These are phyloP conservation scores for Craterostigma plantagineum DNA, from an alignment of 257 asterid species.

Conservation along the genomic window DNA sequence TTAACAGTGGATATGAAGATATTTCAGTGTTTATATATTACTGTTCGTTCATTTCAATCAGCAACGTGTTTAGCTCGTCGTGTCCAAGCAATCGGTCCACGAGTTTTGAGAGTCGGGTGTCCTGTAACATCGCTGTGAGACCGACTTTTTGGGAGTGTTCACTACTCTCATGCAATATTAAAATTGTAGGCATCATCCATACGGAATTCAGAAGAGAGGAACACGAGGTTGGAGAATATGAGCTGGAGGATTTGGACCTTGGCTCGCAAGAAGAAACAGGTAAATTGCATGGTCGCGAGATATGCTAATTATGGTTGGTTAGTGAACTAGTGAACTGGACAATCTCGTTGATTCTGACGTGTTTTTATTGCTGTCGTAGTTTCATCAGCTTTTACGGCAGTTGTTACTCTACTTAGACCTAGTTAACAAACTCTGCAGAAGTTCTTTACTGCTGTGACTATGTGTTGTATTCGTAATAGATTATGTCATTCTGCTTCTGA, in stretches of 20 bases:
- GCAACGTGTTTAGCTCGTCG: too few species aligned
- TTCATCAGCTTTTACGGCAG: too few species aligned
- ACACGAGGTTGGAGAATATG: slow-evolving; percentile 73
- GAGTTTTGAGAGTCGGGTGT: too few species aligned
- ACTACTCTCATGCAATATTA: neutral
- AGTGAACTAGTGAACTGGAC: slow-evolving; percentile 6
- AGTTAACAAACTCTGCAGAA: neutral
- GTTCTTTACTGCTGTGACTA: neutral
- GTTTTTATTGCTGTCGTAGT: too few species aligned
- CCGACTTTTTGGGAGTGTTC: slow-evolving; percentile 3
- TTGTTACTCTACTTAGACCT: too few species aligned
- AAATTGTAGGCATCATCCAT: slow-evolving; percentile 41
- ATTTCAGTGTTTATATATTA: too few species aligned
- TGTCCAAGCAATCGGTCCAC: too few species aligned
- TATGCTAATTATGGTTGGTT: neutral
- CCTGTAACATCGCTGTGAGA: slow-evolving; percentile 1
- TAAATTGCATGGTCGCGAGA: slow-evolving; percentile 1
- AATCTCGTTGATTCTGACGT: neutral
- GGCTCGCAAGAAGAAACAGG: slow-evolving; percentile 67
- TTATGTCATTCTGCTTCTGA: neutral
- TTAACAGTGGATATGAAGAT: too few species aligned
- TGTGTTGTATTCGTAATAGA: neutral
- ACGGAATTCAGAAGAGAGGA: slow-evolving; percentile 64
- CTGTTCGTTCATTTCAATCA: too few species aligned
- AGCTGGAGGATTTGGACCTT: slow-evolving; percentile 70